Evolutionary conservation across 768 basidiomycete species (phyloP), one percentile per base, ranked within the genome.

Genomic region (Kwoniella mangroviensis): DNA sequence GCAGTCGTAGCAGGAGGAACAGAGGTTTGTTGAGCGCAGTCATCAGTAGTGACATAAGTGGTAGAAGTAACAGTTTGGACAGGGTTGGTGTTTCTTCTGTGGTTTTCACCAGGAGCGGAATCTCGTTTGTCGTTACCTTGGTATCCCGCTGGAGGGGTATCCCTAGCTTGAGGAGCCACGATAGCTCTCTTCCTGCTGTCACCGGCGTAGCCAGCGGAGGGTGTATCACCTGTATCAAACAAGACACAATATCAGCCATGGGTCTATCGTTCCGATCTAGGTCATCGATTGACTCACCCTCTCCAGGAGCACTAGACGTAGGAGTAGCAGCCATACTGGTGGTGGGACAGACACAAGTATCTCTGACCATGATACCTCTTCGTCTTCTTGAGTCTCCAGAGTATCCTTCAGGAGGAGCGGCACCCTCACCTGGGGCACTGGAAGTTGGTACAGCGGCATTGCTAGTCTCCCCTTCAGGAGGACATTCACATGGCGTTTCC

Each of bases 41-140:
- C 67, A 42, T 61, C 67, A 19, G 67, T 61, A 15, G 58, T 68
- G 51, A 61, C 42, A 4, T 19, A 40, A 17, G 45, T 59, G 26
- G 65, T 67, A 12, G 65, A 67, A 34, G 65, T 67, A 41, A 58
- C 55, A 15, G 65, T 67, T 17, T 45, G 42, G 5, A 45, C 54
- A n/a, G 65, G 56, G 21, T 21, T n/a, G 11, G 45, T 15, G 7
- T 58, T 26, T 53, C 65, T 56, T 24, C 19, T 2, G 40, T 54
- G n/a, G 65, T 56, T 55, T 34, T 58, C 65, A 15, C 62, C 62
- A 42, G 62, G 62, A 21, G 21, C 5, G 17, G 19, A 21, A 17
- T 22, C 13, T 51, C 24, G 54, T 55, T 28, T 55, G 17, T 12
- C 21, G 13, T 49, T 19, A 19, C 19, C 45, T 49, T 13, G 45